These are phyloP conservation scores for Suhomyces bokatorum DNA, from an alignment of 1,139 yeast species.

Conservation along the genomic window DNA sequence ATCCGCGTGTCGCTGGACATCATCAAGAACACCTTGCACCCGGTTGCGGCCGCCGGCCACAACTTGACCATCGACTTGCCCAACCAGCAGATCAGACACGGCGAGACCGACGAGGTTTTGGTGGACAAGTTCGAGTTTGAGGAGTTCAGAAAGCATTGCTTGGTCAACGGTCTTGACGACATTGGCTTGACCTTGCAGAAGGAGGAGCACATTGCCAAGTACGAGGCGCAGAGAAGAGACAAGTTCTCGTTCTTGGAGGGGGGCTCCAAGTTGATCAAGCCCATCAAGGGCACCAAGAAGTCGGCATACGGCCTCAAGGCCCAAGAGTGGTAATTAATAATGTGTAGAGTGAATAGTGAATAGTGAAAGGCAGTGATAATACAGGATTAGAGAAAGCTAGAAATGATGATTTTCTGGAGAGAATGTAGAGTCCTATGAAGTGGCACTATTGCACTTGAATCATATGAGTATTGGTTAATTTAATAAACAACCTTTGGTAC, in stretches of 20 bases:
- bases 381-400: too few relatives aligned
- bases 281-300: slow-evolving; percentile 69
- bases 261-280: slow-evolving; percentile 67
- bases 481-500: too few relatives aligned
- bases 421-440: too few relatives aligned
- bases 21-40: slow-evolving; percentile 69
- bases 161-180: slow-evolving; percentile 92
- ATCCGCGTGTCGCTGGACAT: slow-evolving; percentile 79
- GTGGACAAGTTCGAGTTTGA: slow-evolving; percentile 86
- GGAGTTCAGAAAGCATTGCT: slow-evolving; percentile 89
- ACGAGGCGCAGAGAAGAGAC: slow-evolving; percentile 73
- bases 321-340: slow-evolving; percentile 65
- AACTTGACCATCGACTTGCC: slow-evolving; percentile 80
- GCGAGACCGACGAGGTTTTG: slow-evolving; percentile 68
- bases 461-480: too few relatives aligned
- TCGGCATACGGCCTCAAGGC: slow-evolving; percentile 67
- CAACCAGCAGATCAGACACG: slow-evolving; percentile 71
- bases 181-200: slow-evolving; percentile 93
- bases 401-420: too few relatives aligned
- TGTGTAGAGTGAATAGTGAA: too few relatives aligned
- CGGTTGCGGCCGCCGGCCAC: slow-evolving; percentile 74
- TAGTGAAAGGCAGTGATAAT: too few relatives aligned
- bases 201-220: slow-evolving; percentile 70
- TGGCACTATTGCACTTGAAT: too few relatives aligned
- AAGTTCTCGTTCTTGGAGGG: slow-evolving; percentile 91